Evolutionary conservation across 2,329 filamentous ascomycete species (phyloP).

Genomic region (Hypocreales sp.): DNA sequence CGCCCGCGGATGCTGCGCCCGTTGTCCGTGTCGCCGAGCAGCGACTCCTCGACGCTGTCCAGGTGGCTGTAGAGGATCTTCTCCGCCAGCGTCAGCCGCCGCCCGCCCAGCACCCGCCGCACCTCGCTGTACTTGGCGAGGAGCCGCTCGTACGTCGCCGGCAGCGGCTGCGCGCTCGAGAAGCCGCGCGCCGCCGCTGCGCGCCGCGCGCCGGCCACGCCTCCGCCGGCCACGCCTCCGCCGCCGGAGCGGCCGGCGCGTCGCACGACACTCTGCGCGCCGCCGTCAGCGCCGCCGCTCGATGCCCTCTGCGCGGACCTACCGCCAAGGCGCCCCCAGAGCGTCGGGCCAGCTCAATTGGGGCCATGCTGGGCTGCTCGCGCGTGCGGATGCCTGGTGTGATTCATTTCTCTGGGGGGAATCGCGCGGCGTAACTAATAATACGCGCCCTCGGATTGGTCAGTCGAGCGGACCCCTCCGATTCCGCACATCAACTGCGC

Average conservation of each 20-base stretch:
- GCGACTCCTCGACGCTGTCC: conserved; percentile 74
- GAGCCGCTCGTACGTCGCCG: conserved; percentile 70
- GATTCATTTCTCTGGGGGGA: too few relatives aligned
- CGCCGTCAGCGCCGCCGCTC: too few relatives aligned
- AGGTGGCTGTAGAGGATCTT: conserved; percentile 98
- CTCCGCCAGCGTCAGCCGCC: conserved; percentile 73
- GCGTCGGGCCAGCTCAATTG: conserved; percentile 33
- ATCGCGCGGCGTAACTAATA: conserved; percentile 14
- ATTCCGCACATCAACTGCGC: too few relatives aligned
- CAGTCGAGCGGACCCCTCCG: too few relatives aligned
- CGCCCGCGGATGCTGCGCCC: conserved; percentile 70
- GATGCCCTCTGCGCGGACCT: conserved; percentile 3
- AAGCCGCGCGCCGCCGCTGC: conserved; percentile 17
- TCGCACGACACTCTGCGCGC: conserved; percentile 20
- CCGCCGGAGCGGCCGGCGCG: conserved; percentile 15
- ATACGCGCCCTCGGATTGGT: conserved; percentile 20
- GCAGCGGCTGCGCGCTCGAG: conserved; percentile 26
- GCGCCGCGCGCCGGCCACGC: conserved; percentile 2
- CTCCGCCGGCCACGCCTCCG: conserved; percentile 7
- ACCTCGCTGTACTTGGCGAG: conserved; percentile 65
- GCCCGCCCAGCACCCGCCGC: conserved; percentile 50
- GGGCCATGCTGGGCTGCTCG: conserved; percentile 25
- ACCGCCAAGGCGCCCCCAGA: conserved; percentile 32
- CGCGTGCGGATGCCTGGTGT: neutral
- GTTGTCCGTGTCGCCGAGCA: conserved; percentile 70